Base-by-base conservation (phyloP, 2,329 filamentous ascomycete genomes). In the Fusarium brachygibbosum region DNA sequence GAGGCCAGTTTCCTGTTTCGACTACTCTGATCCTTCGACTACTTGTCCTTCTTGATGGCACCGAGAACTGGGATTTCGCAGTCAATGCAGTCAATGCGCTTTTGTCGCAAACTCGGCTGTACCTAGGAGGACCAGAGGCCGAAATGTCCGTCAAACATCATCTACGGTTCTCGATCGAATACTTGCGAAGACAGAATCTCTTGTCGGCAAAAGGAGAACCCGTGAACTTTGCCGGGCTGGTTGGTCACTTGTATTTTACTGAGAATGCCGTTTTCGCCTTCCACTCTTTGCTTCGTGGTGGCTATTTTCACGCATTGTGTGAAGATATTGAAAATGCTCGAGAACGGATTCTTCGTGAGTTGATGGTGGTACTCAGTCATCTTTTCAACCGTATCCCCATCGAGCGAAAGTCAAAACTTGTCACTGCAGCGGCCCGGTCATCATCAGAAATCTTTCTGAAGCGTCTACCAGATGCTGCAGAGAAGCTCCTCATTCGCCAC, bases 161-260 rank as follows among this genome's bases (percentile, higher is more conserved):
- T 74, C 78, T 95, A 9, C 87, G 92, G 5, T 95, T 95, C 77
- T 94, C 91, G 0, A 91, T 95, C 44, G 92, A 95, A 68, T 95
- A 93, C 71, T 83, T 95, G 1, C 86, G 91, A 21, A 83, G 90
- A 35, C 90, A 93, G 70, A 82, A 87, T 42, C 85, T 95, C 0
- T 81, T 95, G 11, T 88, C 87, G 5, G 76, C 81, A 0, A 76
- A 79, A 2, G 92, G 92, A 45, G 81, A 78, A 2, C 91, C 92
- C 0, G 79, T 94, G 14, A 92, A 94, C 75, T 93, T 94, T 74
- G 87, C 92, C 1, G 88, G 89, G 0, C 83, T 88, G 5, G 86
- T 94, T 1, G 87, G 88, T 0, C 91, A 94, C 77, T 80, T 95
- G 2, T 94, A 94, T 79, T 93, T 90, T 72, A 91, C 90, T 0